These are phyloP conservation scores for Solanum pimpinellifolium DNA, from an alignment of 257 asterid genomes.

Conservation along the genomic window DNA sequence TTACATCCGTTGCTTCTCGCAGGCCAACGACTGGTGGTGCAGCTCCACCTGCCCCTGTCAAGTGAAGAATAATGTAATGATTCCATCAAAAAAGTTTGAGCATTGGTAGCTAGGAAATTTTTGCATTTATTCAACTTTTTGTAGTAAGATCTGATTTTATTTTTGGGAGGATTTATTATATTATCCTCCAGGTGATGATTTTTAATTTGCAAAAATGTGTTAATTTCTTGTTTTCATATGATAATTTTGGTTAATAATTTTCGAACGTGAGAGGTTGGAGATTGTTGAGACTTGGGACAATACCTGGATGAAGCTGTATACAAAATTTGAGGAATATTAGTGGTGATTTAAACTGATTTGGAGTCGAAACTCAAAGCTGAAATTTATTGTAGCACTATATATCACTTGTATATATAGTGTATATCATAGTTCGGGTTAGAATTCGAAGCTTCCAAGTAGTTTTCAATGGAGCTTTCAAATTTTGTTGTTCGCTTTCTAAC, in stretches of 20 bases:
- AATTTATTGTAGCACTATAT: not conserved
- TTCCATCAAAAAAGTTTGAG: not conserved
- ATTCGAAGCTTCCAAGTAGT: not conserved
- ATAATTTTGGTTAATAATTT: not conserved
- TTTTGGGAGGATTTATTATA: not conserved
- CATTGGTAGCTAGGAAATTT: not conserved
- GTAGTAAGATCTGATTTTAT: not conserved
- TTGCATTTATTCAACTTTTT: not conserved
- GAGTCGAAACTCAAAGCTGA: not conserved
- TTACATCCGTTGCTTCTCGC: slow-evolving; percentile 6
- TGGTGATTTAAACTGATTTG: not conserved
- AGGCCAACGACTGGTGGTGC: slow-evolving; percentile 89
- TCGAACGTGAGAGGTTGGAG: not conserved
- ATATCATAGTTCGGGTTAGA: too few species aligned
- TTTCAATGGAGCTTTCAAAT: not conserved
- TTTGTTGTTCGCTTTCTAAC: not conserved
- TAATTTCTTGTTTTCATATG: not conserved
- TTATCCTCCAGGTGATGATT: not conserved
- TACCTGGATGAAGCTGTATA: not conserved
- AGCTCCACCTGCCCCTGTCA: slow-evolving; percentile 21
- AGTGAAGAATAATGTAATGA: not conserved
- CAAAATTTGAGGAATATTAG: not conserved
- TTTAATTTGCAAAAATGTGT: not conserved
- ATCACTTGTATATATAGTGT: not conserved
- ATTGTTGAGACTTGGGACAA: not conserved